Evolutionary conservation across 495 filamentous ascomycete species (phyloP).

Genomic region (Hypoxylon fragiforme): DNA sequence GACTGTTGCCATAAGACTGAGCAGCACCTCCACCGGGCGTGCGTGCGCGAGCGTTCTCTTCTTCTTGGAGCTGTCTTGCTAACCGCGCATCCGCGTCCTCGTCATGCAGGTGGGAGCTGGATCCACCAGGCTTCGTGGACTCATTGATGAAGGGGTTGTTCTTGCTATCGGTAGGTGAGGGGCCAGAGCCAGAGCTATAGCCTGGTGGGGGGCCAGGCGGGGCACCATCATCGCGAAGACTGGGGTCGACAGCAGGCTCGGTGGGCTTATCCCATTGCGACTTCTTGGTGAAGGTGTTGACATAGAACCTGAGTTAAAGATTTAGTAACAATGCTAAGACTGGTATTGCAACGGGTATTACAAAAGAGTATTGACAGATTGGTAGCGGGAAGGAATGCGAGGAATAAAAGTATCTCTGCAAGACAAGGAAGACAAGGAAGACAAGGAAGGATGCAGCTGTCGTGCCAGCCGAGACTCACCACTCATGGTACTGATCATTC

Average conservation of each 20-base stretch:
- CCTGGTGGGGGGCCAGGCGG: slow-evolving; percentile 64
- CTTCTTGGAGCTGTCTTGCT: slow-evolving; percentile 77
- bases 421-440: background rate
- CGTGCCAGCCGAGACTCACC: slow-evolving; percentile 53
- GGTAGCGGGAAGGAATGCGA: no score
- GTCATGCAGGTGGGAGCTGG: slow-evolving; percentile 28
- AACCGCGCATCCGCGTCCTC: slow-evolving; percentile 71
- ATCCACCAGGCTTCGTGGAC: slow-evolving; percentile 50
- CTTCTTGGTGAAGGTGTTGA: slow-evolving; percentile 80
- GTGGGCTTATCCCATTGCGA: slow-evolving; percentile 87
- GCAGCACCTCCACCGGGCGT: slow-evolving; percentile 47
- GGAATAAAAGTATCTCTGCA: no score
- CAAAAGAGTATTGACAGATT: no score
- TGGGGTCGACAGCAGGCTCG: slow-evolving; percentile 56
- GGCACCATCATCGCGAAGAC: slow-evolving; percentile 36
- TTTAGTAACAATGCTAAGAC: background rate
- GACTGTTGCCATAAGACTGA: slow-evolving; percentile 50
- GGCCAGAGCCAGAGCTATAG: slow-evolving; percentile 55
- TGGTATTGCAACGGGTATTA: no score
- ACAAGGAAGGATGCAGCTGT: background rate
- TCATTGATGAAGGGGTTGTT: slow-evolving; percentile 61
- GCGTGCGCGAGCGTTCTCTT: slow-evolving; percentile 70
- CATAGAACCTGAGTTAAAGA: slow-evolving; percentile 69
- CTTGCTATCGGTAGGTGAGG: slow-evolving; percentile 59
- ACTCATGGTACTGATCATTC: slow-evolving; percentile 76